Evolutionary conservation across 768 basidiomycete species (phyloP), one percentile per base, ranked within the genome.

Genomic region (Kwoniella newhampshirensis): DNA sequence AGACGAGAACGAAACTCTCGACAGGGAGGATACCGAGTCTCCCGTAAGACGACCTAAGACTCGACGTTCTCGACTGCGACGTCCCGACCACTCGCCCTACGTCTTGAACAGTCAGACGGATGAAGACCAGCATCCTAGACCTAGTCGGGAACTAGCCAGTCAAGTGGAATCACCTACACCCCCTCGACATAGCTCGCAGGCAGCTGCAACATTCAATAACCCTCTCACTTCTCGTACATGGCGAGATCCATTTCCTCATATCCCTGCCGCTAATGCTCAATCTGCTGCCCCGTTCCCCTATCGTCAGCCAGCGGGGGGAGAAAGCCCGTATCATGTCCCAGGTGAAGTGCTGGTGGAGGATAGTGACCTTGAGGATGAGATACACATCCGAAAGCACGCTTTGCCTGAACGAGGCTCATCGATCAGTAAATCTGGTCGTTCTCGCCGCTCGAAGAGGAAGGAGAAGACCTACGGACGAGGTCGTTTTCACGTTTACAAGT

Each of bases 401-500:
- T 39, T n/a, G 27, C 8, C 17, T 8, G 13, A 17, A 27, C 15
- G 18, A 20, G 18, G 43, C n/a, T 15, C n/a, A 23, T 5, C 30
- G 18, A n/a, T 42, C n/a, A 57, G 55, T 20, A 42, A 36, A 27
- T 44, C 47, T 7, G 46, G 37, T 5, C 50, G 30, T 21, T n/a
- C 49, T 21, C 48, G 32, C 13, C 32, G 13, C 32, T 32, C 32
- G 32, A 32, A 32, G 32, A 32, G 32, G 13, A 32, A 57, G 20
- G 39, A 35, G 3, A 51, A 45, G 42, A 51, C 30, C 1, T 58
- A 58, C 23, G 50, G 56, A 5, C 51, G 40, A 21, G 56, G 56
- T 7, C 20, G 56, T n/a, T 45, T 49, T 26, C 56, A 58, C 26
- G 56, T 48, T 13, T 58, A 41, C 20, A 46, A 58, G 25, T 41